Conservation (phyloP, 2,329 filamentous ascomycete genomes). For the Cytospora schulzeri region DNA sequence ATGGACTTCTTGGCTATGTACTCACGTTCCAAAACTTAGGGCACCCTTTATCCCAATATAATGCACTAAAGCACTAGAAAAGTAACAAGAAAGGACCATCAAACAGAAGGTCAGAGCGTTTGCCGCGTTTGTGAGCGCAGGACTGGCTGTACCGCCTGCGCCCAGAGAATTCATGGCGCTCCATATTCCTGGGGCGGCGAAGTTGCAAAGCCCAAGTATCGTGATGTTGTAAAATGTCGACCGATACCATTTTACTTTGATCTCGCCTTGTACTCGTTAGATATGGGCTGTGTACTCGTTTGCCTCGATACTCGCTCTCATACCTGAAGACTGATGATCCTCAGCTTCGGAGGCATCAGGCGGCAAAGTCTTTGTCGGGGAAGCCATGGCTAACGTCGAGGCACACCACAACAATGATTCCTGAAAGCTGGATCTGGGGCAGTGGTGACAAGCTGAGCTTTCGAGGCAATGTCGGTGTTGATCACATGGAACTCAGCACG, state of each 20-base stretch:
- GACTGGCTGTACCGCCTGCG: conserved; percentile 44
- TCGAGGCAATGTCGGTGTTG: neutral
- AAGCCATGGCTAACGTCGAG: neutral
- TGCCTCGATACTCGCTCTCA: neutral
- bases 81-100: conserved; percentile 50
- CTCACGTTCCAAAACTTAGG: conserved; percentile 68
- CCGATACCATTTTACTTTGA: conserved; percentile 64
- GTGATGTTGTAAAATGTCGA: conserved; percentile 74
- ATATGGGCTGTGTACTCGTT: too few species aligned
- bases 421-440: neutral
- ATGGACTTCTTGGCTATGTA: conserved; percentile 16
- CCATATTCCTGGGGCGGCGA: conserved; percentile 68
- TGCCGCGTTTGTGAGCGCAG: conserved; percentile 46
- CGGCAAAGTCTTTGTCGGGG: neutral
- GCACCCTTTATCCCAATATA: conserved; percentile 72
- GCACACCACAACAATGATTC: neutral
- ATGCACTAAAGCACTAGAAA: conserved; percentile 64
- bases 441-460: neutral
- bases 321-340: conserved; percentile 1
- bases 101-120: conserved; percentile 50
- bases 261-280: conserved; percentile 6
- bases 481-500: neutral
- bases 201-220: conserved; percentile 70
- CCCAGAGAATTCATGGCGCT: conserved; percentile 46
- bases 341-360: neutral